These are phyloP conservation scores for Lactarius trivialis DNA, from an alignment of 768 basidiomycete genomes.

Conservation along the genomic window DNA sequence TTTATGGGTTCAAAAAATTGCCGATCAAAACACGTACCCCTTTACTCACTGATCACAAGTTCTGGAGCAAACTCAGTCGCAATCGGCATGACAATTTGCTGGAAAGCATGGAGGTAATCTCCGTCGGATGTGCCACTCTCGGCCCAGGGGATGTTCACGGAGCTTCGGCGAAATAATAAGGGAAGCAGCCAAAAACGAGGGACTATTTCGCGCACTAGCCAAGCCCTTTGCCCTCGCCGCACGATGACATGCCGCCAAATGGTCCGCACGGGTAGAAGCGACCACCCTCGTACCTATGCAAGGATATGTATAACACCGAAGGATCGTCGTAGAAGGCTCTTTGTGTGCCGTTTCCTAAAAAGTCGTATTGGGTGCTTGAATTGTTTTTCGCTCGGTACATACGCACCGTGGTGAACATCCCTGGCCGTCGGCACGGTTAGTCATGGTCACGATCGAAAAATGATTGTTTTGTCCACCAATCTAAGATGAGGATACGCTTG, in stretches of 20 bases:
- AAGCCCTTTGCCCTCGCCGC: conserved; percentile 74
- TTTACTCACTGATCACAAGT: conserved; percentile 79
- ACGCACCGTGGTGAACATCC: conserved; percentile 91
- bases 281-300: conserved; percentile 93
- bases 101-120: conserved; percentile 95
- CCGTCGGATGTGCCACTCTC: conserved; percentile 83
- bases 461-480: conserved; percentile 63
- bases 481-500: conserved; percentile 84
- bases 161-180: conserved; percentile 40
- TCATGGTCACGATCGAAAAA: conserved; percentile 1
- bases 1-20: not conserved
- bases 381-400: not conserved
- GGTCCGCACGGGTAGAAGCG: conserved; percentile 89
- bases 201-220: conserved; percentile 62
- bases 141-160: conserved; percentile 96
- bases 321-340: conserved; percentile 93
- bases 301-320: conserved; percentile 83
- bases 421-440: conserved; percentile 34
- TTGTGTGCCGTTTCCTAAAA: conserved; percentile 90
- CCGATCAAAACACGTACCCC: not conserved
- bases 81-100: conserved; percentile 93
- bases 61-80: conserved; percentile 96
- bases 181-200: conserved; percentile 4
- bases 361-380: not conserved
- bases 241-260: conserved; percentile 81